Evolutionary conservation across 1,284 basidiomycete genomes (phyloP), one percentile per base, ranked within the genome.

Genomic region (Hypsizygus ulmarius): DNA sequence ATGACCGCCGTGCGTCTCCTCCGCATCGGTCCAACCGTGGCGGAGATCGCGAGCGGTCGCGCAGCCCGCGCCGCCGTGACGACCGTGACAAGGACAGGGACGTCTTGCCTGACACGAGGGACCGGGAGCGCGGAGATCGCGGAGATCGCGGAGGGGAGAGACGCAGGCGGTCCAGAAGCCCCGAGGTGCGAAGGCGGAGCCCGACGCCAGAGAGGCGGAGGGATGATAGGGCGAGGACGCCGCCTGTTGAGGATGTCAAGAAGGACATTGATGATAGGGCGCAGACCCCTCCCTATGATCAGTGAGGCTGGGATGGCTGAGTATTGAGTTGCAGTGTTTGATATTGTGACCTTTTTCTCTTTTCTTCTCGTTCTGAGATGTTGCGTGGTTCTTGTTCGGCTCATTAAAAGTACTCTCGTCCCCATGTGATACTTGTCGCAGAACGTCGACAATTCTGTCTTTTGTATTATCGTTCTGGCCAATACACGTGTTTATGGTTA

Each of bases 1-100:
- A 84, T 58, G 88, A 91, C 47, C 71, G 82, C 53, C 78, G 78
- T 49, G 71, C 75, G 33, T 73, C 79, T 14, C 76, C 77, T 52
- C 75, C 76, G 21, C 73, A 73, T 50, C 77, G 71, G 21, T 25
- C 21, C 58, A 71, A 70, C 21, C 68, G 69, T 18, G 65, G 73
- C 45, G 70, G 70, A 25, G 69, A 70, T n/a, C 67, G 72, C 40
- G 70, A 71, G 35, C 69, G 74, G 36, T 69, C 68, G 37, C 63
- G 71, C n/a, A 64, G 68, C 56, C 59, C 67, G 53, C 53, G 69
- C 57, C 60, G 76, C 34, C 56, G 60, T 42, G 65, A 67, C 39
- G 57, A 59, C 39, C 58, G 64, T 46, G 59, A 65, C 47, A 63
- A 63, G 19, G 67, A 72, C 41, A 55, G 63, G 15, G 61, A 64